phyloP scores from a whole-genome alignment of 2,329 filamentous ascomycete genomes.

The Pseudocercospora fuligena region DNA sequence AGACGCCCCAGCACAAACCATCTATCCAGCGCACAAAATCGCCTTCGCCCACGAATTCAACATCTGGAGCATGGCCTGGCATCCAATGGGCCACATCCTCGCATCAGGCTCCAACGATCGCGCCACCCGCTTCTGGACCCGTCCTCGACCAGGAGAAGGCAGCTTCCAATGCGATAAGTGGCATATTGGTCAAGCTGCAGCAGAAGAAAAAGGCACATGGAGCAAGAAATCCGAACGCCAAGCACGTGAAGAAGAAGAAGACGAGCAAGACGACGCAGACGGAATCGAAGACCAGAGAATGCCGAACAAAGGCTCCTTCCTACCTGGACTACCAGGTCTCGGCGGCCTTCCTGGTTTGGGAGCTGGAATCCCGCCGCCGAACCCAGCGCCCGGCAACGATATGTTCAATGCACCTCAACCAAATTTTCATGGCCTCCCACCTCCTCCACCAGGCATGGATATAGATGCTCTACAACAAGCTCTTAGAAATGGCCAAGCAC shows the following conservation, averaged over 20 bases:
- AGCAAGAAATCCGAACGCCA: slow-evolving; percentile 73
- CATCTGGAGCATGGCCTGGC: slow-evolving; percentile 98
- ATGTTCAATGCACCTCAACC: slow-evolving; percentile 26
- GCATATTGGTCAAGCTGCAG: slow-evolving; percentile 91
- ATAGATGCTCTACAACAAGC: slow-evolving; percentile 40
- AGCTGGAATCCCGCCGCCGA: slow-evolving; percentile 34
- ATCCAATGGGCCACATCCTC: slow-evolving; percentile 92
- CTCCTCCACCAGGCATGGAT: slow-evolving; percentile 38
- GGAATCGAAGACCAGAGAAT: slow-evolving; percentile 90
- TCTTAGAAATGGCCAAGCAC: slow-evolving; percentile 29
- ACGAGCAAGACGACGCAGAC: slow-evolving; percentile 90
- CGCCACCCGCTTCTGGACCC: slow-evolving; percentile 95
- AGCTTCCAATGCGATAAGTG: slow-evolving; percentile 87
- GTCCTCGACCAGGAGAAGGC: slow-evolving; percentile 84
- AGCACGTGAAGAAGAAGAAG: slow-evolving; percentile 88
- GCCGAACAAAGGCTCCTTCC: slow-evolving; percentile 60
- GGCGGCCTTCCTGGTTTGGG: slow-evolving; percentile 40
- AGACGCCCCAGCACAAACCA: slow-evolving; percentile 83
- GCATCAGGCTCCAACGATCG: slow-evolving; percentile 96
- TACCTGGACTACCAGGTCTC: slow-evolving; percentile 66
- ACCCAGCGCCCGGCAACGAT: slow-evolving; percentile 23
- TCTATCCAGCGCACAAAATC: slow-evolving; percentile 86
- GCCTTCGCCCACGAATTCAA: slow-evolving; percentile 90
- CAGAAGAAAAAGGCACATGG: slow-evolving; percentile 94
- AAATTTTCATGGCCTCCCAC: slow-evolving; percentile 29